Conservation (phyloP, 495 filamentous ascomycete species). For the Tuber microsphaerosporum region DNA sequence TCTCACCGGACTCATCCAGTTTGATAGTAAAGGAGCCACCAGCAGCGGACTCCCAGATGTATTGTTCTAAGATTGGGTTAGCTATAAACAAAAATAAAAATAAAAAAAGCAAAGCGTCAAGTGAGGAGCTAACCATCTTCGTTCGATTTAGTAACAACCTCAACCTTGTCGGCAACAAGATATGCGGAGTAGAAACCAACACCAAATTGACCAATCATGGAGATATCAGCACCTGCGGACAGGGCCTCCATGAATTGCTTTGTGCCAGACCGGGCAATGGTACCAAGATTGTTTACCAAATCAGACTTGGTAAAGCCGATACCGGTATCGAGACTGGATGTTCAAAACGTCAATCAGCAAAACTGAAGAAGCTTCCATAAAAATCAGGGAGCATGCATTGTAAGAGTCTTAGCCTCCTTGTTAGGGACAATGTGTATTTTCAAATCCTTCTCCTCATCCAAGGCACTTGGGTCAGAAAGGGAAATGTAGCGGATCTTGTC, state of each 20-base stretch:
- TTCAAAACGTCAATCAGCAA: conserved; percentile 15
- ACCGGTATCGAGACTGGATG: conserved; percentile 68
- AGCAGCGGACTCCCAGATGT: conserved; percentile 96
- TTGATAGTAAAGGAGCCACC: conserved; percentile 95
- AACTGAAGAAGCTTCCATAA: not conserved
- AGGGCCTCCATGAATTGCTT: conserved; percentile 99
- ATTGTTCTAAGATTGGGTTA: conserved; percentile 58
- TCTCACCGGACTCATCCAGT: conserved; percentile 83
- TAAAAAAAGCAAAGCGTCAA: not conserved
- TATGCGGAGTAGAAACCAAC: conserved; percentile 99
- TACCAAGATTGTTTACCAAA: conserved; percentile 99
- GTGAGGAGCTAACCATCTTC: conserved; percentile 60
- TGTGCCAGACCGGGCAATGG: conserved; percentile 95
- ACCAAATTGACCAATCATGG: conserved; percentile 99
- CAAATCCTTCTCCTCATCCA: conserved; percentile 93
- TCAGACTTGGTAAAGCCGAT: conserved; percentile 99
- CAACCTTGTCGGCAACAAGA: conserved; percentile 94
- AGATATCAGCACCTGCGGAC: conserved; percentile 95
- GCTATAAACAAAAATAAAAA: not conserved
- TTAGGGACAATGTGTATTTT: conserved; percentile 96
- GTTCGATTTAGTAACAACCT: conserved; percentile 94
- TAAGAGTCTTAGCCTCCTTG: conserved; percentile 93
- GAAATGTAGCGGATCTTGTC: conserved; percentile 99
- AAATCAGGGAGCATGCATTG: conserved; percentile 49
- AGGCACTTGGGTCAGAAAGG: conserved; percentile 91